phyloP scores from a whole-genome alignment of 2,329 filamentous ascomycete genomes.

The Aureobasidium sp. region DNA sequence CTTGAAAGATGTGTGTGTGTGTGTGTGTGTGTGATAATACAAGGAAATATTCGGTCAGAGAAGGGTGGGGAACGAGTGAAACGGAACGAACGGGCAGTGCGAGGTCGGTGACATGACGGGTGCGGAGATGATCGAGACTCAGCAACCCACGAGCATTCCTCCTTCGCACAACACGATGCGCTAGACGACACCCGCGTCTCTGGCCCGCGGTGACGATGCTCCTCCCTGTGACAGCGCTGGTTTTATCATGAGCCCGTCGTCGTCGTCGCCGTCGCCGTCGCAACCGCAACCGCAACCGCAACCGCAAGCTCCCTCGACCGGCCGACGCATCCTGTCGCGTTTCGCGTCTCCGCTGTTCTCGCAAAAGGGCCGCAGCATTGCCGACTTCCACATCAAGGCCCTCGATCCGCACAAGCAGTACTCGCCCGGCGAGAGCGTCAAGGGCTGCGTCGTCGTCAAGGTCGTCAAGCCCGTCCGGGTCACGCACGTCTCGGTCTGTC shows the following conservation, averaged over 20 bases:
- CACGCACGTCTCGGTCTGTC: conserved; percentile 69
- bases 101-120: too few relatives aligned
- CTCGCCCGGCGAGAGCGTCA: conserved; percentile 65
- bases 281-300: not conserved
- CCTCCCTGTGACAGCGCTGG: not conserved
- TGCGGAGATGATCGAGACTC: not conserved
- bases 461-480: conserved; percentile 68
- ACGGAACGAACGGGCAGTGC: not conserved
- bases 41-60: too few relatives aligned
- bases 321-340: conserved; percentile 43
- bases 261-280: conserved; percentile 5
- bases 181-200: too few relatives aligned
- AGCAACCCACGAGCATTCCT: not conserved
- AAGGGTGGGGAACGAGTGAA: not conserved
- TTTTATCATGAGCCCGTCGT: conserved; percentile 11
- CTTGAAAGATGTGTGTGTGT: not conserved
- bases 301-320: conserved; percentile 18
- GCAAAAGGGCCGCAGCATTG: conserved; percentile 55
- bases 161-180: too few relatives aligned
- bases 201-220: not conserved
- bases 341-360: conserved; percentile 49
- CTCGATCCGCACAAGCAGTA: conserved; percentile 74
- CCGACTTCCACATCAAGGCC: conserved; percentile 71
- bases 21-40: not conserved
- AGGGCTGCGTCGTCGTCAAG: conserved; percentile 64